phyloP scores from a whole-genome alignment of 768 basidiomycete genomes.

The Termitomyces titanicus region DNA sequence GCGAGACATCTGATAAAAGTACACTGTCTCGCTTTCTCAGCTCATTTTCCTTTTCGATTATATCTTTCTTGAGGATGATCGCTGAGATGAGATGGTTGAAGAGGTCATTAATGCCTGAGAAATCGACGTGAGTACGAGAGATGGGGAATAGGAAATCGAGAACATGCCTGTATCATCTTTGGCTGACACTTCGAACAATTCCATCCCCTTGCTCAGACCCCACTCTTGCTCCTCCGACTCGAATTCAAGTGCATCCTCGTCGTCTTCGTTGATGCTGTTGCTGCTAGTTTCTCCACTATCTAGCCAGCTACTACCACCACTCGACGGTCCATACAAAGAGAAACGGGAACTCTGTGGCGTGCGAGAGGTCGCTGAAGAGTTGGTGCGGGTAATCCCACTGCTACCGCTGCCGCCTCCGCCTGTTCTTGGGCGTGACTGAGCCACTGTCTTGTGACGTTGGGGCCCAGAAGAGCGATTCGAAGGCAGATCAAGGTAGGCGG shows the following conservation, averaged over 20 bases:
- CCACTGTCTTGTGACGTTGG: slow-evolving; percentile 48
- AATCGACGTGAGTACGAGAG: background rate
- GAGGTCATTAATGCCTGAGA: slow-evolving; percentile 70
- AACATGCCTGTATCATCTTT: slow-evolving; percentile 79
- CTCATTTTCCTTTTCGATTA: slow-evolving; percentile 79
- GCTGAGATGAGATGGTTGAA: slow-evolving; percentile 78
- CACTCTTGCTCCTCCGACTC: slow-evolving; percentile 56
- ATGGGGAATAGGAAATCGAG: slow-evolving; percentile 11
- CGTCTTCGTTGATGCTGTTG: slow-evolving; percentile 65
- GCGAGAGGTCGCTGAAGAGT: slow-evolving; percentile 38
- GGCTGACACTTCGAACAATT: slow-evolving; percentile 87
- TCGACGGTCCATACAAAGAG: slow-evolving; percentile 49
- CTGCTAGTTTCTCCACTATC: slow-evolving; percentile 59
- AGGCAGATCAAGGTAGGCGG: slow-evolving; percentile 62
- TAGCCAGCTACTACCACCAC: slow-evolving; percentile 51
- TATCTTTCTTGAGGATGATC: slow-evolving; percentile 75
- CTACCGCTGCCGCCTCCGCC: slow-evolving; percentile 27
- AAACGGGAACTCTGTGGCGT: slow-evolving; percentile 56
- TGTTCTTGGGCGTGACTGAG: slow-evolving; percentile 42
- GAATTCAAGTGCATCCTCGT: slow-evolving; percentile 51
- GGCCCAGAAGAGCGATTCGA: slow-evolving; percentile 49
- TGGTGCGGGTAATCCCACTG: slow-evolving; percentile 37
- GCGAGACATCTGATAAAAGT: slow-evolving; percentile 61
- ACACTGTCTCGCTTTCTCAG: slow-evolving; percentile 82
- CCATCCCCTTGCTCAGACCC: slow-evolving; percentile 81